phyloP scores from a whole-genome alignment of 306 rosid species.

The Vigna unguiculata region DNA sequence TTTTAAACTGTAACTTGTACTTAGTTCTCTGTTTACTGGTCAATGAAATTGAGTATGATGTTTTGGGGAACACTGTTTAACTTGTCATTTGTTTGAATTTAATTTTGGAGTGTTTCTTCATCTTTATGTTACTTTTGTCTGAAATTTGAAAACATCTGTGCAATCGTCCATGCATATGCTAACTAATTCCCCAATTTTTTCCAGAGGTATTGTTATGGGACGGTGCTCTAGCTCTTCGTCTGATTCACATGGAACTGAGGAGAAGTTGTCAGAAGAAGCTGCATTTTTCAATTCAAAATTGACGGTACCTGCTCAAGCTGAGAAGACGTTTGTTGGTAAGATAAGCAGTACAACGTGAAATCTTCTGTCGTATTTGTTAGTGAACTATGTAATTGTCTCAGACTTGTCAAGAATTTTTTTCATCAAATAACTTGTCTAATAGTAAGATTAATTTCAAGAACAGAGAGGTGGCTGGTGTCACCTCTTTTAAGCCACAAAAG shows the following conservation, averaged over 20 bases:
- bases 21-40: too few relatives aligned
- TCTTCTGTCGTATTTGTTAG: constrained; percentile 31
- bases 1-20: constrained; percentile 2
- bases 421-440: constrained; percentile 51
- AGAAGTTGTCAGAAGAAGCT: constrained; percentile 54
- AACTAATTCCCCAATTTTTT: constrained; percentile 32
- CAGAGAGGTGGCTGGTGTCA: constrained; percentile 49
- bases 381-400: constrained; percentile 39
- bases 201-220: constrained; percentile 65
- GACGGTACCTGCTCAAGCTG: constrained; percentile 52
- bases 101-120: constrained; percentile 41
- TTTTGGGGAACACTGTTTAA: constrained; percentile 8
- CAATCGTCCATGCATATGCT: constrained; percentile 26
- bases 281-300: constrained; percentile 59
- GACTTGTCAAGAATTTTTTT: constrained; percentile 46
- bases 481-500: constrained; percentile 47
- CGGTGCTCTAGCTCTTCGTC: constrained; percentile 63
- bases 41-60: constrained; percentile 31
- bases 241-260: constrained; percentile 74
- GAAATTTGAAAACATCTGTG: constrained; percentile 2
- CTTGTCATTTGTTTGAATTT: constrained; percentile 17
- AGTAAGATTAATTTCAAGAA: constrained; percentile 50
- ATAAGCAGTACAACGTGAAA: constrained; percentile 37
- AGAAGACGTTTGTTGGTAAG: constrained; percentile 65
- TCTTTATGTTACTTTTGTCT: constrained; percentile 30